A percentile compares a stretch with the other conserved stretches of the same genome.
These are phyloP conservation scores for Piedraia hortae DNA, from an alignment of 2,329 filamentous ascomycete species.

Conservation along the genomic window DNA sequence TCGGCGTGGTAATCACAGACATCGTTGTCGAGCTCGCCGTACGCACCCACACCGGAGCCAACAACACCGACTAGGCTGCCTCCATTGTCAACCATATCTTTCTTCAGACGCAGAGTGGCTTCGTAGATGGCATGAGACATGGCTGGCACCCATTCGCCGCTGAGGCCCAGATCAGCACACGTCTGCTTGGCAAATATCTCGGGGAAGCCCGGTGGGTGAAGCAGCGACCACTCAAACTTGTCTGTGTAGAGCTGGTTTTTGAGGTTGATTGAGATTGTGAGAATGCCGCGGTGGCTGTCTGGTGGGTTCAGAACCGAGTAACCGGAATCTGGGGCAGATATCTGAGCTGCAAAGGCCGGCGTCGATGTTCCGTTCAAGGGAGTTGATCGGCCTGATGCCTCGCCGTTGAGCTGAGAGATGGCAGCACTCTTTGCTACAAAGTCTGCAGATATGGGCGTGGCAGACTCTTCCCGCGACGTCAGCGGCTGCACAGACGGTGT, in stretches of 20 bases:
- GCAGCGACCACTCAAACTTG: slow-evolving; percentile 90
- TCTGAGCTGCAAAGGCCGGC: slow-evolving; percentile 35
- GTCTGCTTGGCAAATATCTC: slow-evolving; percentile 82
- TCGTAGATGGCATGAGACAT: slow-evolving; percentile 96
- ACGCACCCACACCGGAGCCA: slow-evolving; percentile 37
- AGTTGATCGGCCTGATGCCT: slow-evolving; percentile 17
- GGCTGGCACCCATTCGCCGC: slow-evolving; percentile 78
- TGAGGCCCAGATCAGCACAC: slow-evolving; percentile 68
- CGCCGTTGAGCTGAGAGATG: slow-evolving; percentile 24
- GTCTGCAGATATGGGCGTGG: slow-evolving; percentile 13
- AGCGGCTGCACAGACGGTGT: slow-evolving; percentile 14
- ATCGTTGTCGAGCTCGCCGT: slow-evolving; percentile 64
- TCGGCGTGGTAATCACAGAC: slow-evolving; percentile 32
- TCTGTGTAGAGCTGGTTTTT: slow-evolving; percentile 82
- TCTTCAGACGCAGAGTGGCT: slow-evolving; percentile 72
- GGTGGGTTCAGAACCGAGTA: slow-evolving; percentile 48
- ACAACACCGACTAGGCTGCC: slow-evolving; percentile 32
- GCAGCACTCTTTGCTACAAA: slow-evolving; percentile 9
- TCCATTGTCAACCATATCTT: slow-evolving; percentile 82
- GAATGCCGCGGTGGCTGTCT: slow-evolving; percentile 80
- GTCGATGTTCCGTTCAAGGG: slow-evolving; percentile 19
- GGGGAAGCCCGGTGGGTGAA: slow-evolving; percentile 73
- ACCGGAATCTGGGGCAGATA: slow-evolving; percentile 17
- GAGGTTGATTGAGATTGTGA: slow-evolving; percentile 73
- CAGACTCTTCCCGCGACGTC: slow-evolving; percentile 24